Evolutionary conservation across 352 stramenopile species (phyloP), one percentile per base, ranked within the genome.

Genomic region (Phytopythium ostracodes): DNA sequence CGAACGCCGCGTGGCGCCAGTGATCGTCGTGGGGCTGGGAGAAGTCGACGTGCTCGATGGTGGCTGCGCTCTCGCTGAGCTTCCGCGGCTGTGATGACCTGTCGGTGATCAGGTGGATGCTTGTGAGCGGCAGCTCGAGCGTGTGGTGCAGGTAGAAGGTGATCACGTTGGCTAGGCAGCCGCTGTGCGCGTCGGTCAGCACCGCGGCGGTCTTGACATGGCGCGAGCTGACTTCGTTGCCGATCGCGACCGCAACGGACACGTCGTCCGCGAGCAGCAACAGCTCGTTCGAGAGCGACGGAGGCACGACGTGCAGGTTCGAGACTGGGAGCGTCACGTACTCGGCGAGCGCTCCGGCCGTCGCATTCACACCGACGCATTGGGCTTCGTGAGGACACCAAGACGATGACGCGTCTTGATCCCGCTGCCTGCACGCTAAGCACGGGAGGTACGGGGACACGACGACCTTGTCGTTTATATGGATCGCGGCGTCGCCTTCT

Each of bases 191-290:
- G 44, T 67, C 68, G 17, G 55, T 42, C 43, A 70, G 11, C 17
- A 75, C 72, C 27, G 63, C 77, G n/a, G 84, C 24, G 27, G 64
- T 73, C 31, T 38, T 56, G 22, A 67, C 36, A 11, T 59, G 33
- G 43, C 71, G 68, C 29, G 29, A 27, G 42, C 66, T 50, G 15
- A 87, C 53, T 56, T 77, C 62, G 10, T 55, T 62, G 27, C 40
- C 63, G n/a, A 84, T 68, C 25, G 69, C 66, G 10, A 87, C 53
- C 15, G 77, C 66, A 40, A 81, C 51, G 5, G 77, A 67, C 2
- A 71, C 46, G 64, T 87, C 77, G 58, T 71, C 67, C 0, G 72
- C 63, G 14, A 84, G 50, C 10, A 87, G 64, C 56, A 74, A 68
- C 17, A 87, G 24, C 27, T 84, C 75, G 40, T 84, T 67, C 17